Evolutionary conservation across 2,329 filamentous ascomycete species (phyloP), one percentile per base, ranked within the genome.

Genomic region (Sporothrix dimorphospora): DNA sequence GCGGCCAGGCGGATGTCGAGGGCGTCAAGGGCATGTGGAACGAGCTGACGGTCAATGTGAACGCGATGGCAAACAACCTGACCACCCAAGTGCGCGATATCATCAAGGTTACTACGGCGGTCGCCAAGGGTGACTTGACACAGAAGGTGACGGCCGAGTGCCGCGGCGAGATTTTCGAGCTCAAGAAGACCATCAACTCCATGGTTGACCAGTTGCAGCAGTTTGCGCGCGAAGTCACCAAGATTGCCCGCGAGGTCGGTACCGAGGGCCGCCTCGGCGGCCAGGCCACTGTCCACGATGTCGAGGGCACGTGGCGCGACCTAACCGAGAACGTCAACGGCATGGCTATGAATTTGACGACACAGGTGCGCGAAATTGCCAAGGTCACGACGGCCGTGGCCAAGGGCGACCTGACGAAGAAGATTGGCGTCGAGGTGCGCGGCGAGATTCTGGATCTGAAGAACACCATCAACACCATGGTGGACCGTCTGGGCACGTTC

Each of bases 201-300:
- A 99, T 99, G 95, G 95, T 99, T 76, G 96, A 98, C 81, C 96
- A 98, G 81, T 86, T 99, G 72, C 94, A 97, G 79, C 94, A 98
- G 79, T 98, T 98, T 80, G 96, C 96, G 11, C 92, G 94, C 79
- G 95, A 98, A 83, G 96, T 99, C 77, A 98, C 95, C 49, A 97
- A 96, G 82, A 92, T 99, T 78, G 95, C 95, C 49, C 92, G 94
- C 80, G 95, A 98, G 82, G 96, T 98, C 85, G 95, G 95, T 73
- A 98, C 96, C 0, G 95, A 99, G 81, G 95, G 95, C 77, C 90
- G 94, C 74, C 88, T 99, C 19, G 95, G 96, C 80, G 95, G 96
- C 11, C 96, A 99, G 81, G 95, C 96, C 66, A 96, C 94, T 24
- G 93, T 98, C 7, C 95, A 97, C 79, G 95, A 97, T 80, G 96